These are phyloP conservation scores for Linum trigynum DNA, from an alignment of 345 rosid genomes.

Conservation along the genomic window DNA sequence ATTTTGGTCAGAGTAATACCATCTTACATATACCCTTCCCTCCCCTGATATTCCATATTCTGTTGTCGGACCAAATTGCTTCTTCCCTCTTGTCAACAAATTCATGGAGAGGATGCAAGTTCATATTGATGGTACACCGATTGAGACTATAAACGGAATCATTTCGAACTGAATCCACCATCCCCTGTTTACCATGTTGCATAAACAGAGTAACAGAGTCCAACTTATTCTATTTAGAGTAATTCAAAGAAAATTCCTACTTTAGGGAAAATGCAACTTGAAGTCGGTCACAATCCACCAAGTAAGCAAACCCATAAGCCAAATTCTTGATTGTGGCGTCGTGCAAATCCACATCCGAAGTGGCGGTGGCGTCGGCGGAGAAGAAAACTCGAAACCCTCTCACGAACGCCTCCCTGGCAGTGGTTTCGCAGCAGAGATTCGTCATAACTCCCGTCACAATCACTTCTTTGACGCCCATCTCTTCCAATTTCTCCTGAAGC, in stretches of 20 bases:
- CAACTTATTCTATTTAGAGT: neutral
- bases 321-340: conserved; percentile 56
- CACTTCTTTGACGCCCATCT: conserved; percentile 60
- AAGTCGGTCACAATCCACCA: conserved; percentile 45
- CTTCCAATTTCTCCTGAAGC: conserved; percentile 40
- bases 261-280: neutral
- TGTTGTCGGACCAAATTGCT: neutral
- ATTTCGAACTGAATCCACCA: too few relatives aligned
- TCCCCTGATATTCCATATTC: neutral
- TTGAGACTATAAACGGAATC: too few relatives aligned
- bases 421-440: conserved; percentile 75
- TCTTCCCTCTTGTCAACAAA: neutral
- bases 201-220: too few relatives aligned
- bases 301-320: conserved; percentile 64
- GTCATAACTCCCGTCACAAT: conserved; percentile 72
- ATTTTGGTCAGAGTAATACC: neutral
- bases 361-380: conserved; percentile 68
- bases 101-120: too few relatives aligned
- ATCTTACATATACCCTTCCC: neutral
- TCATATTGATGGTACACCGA: too few relatives aligned
- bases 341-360: conserved; percentile 45
- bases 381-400: conserved; percentile 69
- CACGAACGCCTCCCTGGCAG: conserved; percentile 71
- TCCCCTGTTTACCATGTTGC: too few relatives aligned
- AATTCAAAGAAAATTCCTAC: neutral